Evolutionary conservation across 1,284 basidiomycete genomes (phyloP), one percentile per base, ranked within the genome.

Genomic region (Fomitopsis palustris): DNA sequence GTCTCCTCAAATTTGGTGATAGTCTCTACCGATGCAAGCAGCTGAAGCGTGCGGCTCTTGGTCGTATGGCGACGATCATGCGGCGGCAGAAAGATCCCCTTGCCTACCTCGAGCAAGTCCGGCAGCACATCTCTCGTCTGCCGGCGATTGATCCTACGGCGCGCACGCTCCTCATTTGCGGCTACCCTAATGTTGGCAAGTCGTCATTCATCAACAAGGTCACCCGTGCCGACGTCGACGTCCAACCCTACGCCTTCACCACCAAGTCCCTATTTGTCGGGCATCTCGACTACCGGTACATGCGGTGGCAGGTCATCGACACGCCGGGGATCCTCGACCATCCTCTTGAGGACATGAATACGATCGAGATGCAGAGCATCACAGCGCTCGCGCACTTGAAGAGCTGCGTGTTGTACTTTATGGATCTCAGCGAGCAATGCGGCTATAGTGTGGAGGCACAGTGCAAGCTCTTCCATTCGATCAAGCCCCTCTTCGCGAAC

Each of bases 331-430:
- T 96, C 60, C 81, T 96, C 67, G 92, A 93, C 71, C 94, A 96
- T 74, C 95, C 95, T 1, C 82, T 98, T 45, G 95, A 98, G 75
- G 95, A 98, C 62, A 97, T 98, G 96, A 97, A 97, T 81, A 97
- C 95, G 61, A 98, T 98, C 67, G 96, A 98, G 78, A 98, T 98
- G 95, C 95, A 98, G 80, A 95, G 92, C 69, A 96, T 98, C 74
- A 98, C 95, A 41, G 96, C 95, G 8, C 81, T 98, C 63, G 95
- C 95, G 2, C 96, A 98, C 76, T 77, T 98, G 47, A 93, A 96
- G 75, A 87, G 88, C 64, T 95, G 93, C 67, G 83, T 97, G 14
- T 77, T 98, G 69, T 98, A 97, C 78, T 98, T 98, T 72, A 96
- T 98, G 93, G 96, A 98, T 76, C 81, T 96, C 21, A 92, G 89